A percentile compares a stretch with the other conserved stretches of the same genome.
Evolutionary conservation across 2,329 filamentous ascomycete genomes (phyloP).

Genomic region (Diaporthe batatas): DNA sequence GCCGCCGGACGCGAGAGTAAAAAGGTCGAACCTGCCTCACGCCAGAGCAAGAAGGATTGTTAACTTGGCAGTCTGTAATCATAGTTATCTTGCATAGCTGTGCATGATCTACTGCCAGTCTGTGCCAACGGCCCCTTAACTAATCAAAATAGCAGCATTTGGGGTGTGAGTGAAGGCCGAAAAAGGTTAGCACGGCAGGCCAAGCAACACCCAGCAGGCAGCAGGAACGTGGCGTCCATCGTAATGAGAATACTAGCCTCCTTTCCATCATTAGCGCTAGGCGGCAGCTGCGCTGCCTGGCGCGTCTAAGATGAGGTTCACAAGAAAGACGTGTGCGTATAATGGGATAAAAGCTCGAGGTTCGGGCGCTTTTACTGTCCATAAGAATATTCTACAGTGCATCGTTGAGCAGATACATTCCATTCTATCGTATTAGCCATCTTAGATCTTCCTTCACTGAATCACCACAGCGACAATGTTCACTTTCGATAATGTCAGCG

Average conservation of each 20-base stretch:
- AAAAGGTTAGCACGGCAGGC: conserved; percentile 11
- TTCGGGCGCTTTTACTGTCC: not conserved
- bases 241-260: not conserved
- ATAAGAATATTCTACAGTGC: not conserved
- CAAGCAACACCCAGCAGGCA: not conserved
- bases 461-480: not conserved
- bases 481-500: conserved; percentile 6
- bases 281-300: conserved; percentile 19
- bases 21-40: too few species aligned
- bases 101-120: not conserved
- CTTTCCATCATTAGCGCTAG: not conserved
- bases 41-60: too few species aligned
- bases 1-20: too few species aligned
- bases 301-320: not conserved
- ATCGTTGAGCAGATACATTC: not conserved
- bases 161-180: not conserved
- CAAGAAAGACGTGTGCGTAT: not conserved
- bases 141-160: not conserved
- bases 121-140: not conserved
- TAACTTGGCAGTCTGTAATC: too few species aligned
- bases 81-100: too few species aligned
- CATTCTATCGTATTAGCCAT: not conserved
- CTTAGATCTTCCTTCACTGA: not conserved
- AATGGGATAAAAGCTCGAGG: not conserved
- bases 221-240: not conserved